A percentile compares a stretch with the other conserved stretches of the same genome.
These are phyloP conservation scores for Colletotrichum tofieldiae DNA, from an alignment of 2,329 filamentous ascomycete genomes.

Conservation along the genomic window DNA sequence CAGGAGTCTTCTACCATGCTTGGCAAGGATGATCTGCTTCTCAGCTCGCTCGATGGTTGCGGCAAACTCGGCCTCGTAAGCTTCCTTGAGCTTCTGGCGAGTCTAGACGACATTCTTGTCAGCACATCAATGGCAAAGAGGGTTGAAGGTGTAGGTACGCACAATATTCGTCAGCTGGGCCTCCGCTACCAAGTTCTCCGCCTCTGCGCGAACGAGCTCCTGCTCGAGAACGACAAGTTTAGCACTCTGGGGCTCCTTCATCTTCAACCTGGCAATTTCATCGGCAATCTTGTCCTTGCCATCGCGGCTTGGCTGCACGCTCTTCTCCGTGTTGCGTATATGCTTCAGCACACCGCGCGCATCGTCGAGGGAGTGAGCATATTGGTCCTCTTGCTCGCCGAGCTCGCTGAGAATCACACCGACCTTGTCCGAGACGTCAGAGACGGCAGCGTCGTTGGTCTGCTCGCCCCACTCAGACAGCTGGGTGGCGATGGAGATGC, in stretches of 20 bases:
- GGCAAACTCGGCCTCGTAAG: constrained; percentile 89
- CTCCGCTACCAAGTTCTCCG: constrained; percentile 95
- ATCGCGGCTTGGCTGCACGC: constrained; percentile 92
- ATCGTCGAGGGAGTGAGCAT: constrained; percentile 90
- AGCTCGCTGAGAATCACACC: constrained; percentile 93
- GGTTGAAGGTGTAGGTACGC: constrained; percentile 55
- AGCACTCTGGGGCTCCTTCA: constrained; percentile 90
- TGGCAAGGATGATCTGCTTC: constrained; percentile 95
- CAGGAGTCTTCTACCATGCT: constrained; percentile 88
- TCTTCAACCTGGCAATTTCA: constrained; percentile 92
- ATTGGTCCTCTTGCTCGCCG: constrained; percentile 92
- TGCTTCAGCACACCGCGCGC: constrained; percentile 87
- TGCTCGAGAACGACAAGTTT: constrained; percentile 91
- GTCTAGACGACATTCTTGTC: constrained; percentile 69
- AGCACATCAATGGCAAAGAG: background rate
- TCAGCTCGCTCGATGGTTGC: constrained; percentile 96
- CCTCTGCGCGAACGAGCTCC: constrained; percentile 95
- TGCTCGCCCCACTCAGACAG: constrained; percentile 97
- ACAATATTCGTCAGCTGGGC: constrained; percentile 96
- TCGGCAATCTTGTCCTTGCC: constrained; percentile 90
- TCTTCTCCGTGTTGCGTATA: constrained; percentile 95
- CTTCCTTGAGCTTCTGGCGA: constrained; percentile 95
- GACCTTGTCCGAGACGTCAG: constrained; percentile 94
- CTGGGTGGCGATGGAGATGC: constrained; percentile 87
- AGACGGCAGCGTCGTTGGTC: constrained; percentile 88